Percentiles rank a stretch among this genome's conserved stretches.
Conservation (phyloP, 495 filamentous ascomycete species). For the Neurospora sp. region DNA sequence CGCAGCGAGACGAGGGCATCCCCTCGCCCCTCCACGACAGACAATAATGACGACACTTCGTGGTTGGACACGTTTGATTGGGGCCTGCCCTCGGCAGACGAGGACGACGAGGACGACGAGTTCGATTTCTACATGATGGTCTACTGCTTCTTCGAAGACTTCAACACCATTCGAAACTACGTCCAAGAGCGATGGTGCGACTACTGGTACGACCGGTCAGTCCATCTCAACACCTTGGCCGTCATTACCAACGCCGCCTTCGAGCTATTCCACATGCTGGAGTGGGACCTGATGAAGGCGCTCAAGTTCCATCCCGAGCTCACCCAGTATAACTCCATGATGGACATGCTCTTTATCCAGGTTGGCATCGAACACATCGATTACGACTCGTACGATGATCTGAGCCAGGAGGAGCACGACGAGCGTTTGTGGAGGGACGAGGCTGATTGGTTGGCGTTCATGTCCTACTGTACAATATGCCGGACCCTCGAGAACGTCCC, state of each 20-base stretch:
- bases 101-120: conserved; percentile 13
- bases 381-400: conserved; percentile 12
- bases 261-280: conserved; percentile 21
- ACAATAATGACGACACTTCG: neutral
- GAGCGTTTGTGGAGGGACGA: conserved; percentile 16
- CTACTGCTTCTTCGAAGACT: conserved; percentile 26
- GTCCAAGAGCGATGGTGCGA: conserved; percentile 20
- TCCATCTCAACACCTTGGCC: conserved; percentile 13
- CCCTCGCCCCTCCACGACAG: neutral
- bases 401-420: conserved; percentile 2
- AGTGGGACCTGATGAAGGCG: conserved; percentile 13
- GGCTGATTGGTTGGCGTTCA: conserved; percentile 14
- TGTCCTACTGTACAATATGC: conserved; percentile 2
- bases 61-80: conserved; percentile 16
- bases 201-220: conserved; percentile 15
- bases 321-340: conserved; percentile 15
- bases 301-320: conserved; percentile 8
- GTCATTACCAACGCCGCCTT: conserved; percentile 24
- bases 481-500: neutral
- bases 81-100: neutral
- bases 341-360: conserved; percentile 15
- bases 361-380: conserved; percentile 18
- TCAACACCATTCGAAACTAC: conserved; percentile 21
- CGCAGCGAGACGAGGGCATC: neutral
- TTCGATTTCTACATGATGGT: conserved; percentile 24